Percentiles rank a stretch among this genome's conserved stretches.
Conservation (phyloP, 2,329 filamentous ascomycete genomes). For the Tolypocladium amazonense region DNA sequence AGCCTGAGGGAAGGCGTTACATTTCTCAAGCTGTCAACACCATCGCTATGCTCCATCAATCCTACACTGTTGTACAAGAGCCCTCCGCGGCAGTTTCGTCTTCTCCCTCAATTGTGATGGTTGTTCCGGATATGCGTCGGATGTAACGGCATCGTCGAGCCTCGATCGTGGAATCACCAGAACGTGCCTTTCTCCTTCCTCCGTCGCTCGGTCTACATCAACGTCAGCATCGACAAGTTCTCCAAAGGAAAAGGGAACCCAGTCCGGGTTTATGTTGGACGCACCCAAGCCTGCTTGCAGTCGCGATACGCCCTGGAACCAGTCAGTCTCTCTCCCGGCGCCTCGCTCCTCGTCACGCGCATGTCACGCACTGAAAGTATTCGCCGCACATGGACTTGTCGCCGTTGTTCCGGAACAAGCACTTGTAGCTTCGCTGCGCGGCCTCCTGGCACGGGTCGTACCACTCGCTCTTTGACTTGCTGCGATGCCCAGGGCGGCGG, state of each 20-base stretch:
- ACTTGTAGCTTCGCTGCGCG: conserved; percentile 74
- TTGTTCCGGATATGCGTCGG: neutral
- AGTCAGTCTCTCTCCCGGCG: neutral
- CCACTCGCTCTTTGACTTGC: conserved; percentile 82
- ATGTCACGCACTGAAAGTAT: conserved; percentile 74
- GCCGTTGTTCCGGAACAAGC: conserved; percentile 77
- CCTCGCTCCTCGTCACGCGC: neutral
- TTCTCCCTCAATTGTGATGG: neutral
- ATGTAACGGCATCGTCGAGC: neutral
- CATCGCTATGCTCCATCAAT: neutral
- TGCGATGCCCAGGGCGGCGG: conserved; percentile 23
- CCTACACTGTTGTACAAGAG: neutral
- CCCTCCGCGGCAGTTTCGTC: neutral
- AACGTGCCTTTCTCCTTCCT: conserved; percentile 10
- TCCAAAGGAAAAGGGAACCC: neutral
- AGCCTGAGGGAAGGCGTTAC: neutral
- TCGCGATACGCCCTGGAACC: conserved; percentile 73
- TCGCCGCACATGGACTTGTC: conserved; percentile 85
- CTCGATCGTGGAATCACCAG: conserved; percentile 7
- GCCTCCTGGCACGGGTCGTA: conserved; percentile 95
- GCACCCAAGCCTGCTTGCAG: conserved; percentile 91
- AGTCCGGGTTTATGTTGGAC: conserved; percentile 9
- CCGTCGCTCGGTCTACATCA: conserved; percentile 8
- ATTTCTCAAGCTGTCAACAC: neutral
- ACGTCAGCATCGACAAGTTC: neutral